Evolutionary conservation across 2,329 filamentous ascomycete species (phyloP), one percentile per base, ranked within the genome.

Genomic region (Nemania bipapillata): DNA sequence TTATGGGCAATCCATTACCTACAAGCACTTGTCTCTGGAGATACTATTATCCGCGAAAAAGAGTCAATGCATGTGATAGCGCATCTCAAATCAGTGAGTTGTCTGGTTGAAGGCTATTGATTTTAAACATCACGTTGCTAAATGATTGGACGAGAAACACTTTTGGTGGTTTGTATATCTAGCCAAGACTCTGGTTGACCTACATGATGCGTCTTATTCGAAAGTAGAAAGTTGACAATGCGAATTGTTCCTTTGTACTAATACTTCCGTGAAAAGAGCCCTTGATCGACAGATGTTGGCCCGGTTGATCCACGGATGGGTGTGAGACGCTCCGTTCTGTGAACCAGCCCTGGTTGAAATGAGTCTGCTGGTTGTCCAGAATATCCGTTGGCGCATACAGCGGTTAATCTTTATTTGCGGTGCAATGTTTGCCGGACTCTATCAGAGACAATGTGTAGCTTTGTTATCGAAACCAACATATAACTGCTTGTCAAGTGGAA

Each of bases 141-240:
- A 73, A 73, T 74, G 75, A 77, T 77, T 77, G 75, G 75, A 35
- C 63, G 57, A 73, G 60, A 72, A 65, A 35, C 35, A 63, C 75
- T 73, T 63, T 70, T 57, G 69, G 73, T 50, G 52, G 52, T 53
- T 62, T 57, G 55, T 64, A 65, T 45, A 28, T 56, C 42, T 47
- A 61, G 56, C 65, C 66, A 69, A 72, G 69, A 74, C 68, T 59
- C 65, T 53, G 30, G 55, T 49, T 57, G 30, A 53, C 52, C 47
- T 65, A 63, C 42, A 58, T 40, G 32, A 47, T 55, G 37, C 28
- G 37, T 20, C 50, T 32, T 69, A 47, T 15, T 52, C 42, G 35
- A 17, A n/a, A 68, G 24, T 52, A 49, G 35, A 17, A n/a, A 68
- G 24, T 24, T 26, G 9, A 20, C 32, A 30, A 54, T 17, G 55